Evolutionary conservation across 2,329 filamentous ascomycete genomes (phyloP).

Genomic region (Trichoderma simmonsii): DNA sequence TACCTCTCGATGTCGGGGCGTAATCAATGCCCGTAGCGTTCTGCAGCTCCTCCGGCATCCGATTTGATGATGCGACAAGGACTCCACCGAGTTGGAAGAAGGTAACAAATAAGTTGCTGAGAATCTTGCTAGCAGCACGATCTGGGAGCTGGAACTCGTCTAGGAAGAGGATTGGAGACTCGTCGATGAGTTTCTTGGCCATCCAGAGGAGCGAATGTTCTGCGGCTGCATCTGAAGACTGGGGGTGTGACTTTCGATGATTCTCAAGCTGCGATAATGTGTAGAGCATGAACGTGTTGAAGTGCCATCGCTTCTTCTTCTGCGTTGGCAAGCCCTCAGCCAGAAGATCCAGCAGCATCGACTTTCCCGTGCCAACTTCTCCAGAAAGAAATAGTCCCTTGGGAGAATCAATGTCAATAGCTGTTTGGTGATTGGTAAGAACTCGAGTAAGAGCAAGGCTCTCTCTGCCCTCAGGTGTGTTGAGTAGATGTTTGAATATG

Average conservation of each 20-base stretch:
- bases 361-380: conserved; percentile 80
- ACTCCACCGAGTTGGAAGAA: conserved; percentile 84
- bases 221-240: conserved; percentile 24
- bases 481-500: conserved; percentile 58
- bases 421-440: conserved; percentile 68
- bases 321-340: conserved; percentile 71
- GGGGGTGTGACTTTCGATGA: conserved; percentile 46
- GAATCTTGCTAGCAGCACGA: conserved; percentile 71
- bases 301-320: conserved; percentile 75
- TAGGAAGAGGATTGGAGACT: conserved; percentile 72
- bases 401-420: conserved; percentile 68
- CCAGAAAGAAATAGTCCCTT: conserved; percentile 74
- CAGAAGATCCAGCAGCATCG: conserved; percentile 81
- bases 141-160: conserved; percentile 85
- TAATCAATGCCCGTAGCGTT: conserved; percentile 73
- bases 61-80: conserved; percentile 74
- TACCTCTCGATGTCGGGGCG: conserved; percentile 51
- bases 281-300: conserved; percentile 83
- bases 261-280: conserved; percentile 69
- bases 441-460: conserved; percentile 64
- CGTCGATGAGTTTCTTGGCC: conserved; percentile 71
- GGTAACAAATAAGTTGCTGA: conserved; percentile 72
- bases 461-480: conserved; percentile 52
- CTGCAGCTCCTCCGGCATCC: conserved; percentile 77
- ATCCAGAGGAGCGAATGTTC: conserved; percentile 70